phyloP scores from a whole-genome alignment of 345 rosid species.

The Laguncularia racemosa region DNA sequence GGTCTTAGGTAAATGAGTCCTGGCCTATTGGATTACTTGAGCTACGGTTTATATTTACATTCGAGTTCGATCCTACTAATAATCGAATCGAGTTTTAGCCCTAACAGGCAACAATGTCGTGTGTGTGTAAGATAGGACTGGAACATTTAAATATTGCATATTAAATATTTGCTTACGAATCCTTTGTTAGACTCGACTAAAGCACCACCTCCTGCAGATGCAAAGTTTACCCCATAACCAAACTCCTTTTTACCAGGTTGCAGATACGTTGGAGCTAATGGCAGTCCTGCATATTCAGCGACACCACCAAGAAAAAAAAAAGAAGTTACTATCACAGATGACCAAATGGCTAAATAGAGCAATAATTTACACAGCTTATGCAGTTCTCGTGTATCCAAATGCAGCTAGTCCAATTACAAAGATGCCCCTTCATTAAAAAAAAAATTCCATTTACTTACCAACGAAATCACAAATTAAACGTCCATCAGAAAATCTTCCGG shows the following conservation, averaged over 20 bases:
- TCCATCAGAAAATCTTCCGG: slow-evolving; percentile 25
- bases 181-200: slow-evolving; percentile 13
- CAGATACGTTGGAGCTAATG: slow-evolving; percentile 12
- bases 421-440: too few species aligned
- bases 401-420: too few species aligned
- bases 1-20: too few species aligned
- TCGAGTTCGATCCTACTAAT: too few species aligned
- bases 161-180: neutral
- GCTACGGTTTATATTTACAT: neutral
- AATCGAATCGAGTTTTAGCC: too few species aligned
- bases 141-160: neutral
- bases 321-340: too few species aligned
- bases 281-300: slow-evolving; percentile 15
- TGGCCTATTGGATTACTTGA: neutral
- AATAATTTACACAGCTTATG: too few species aligned
- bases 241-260: slow-evolving; percentile 4
- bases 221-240: slow-evolving; percentile 17
- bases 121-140: neutral
- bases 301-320: neutral
- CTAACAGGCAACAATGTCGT: neutral
- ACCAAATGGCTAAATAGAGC: too few species aligned
- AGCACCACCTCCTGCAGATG: slow-evolving; percentile 20
- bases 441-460: slow-evolving; percentile 3
- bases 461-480: slow-evolving; percentile 21
- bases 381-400: too few species aligned